Evolutionary conservation across 169 alveolate genomes (phyloP), one percentile per base, ranked within the genome.

Genomic region (Theileria parva): DNA sequence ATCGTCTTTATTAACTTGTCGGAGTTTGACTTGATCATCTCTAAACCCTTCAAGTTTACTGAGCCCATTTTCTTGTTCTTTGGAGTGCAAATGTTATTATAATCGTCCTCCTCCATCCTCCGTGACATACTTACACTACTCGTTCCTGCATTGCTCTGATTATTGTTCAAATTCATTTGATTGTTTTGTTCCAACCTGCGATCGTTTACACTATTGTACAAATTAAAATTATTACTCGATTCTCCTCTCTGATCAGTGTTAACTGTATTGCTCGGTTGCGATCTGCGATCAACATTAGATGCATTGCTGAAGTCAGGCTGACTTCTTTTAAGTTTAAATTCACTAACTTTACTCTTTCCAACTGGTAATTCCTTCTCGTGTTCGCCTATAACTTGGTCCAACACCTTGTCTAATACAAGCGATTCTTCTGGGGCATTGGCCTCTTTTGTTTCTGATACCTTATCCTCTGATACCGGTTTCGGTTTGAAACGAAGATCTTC

Each of bases 11-110:
- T 25, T n/a, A 57, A 25, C 66, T 57, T 57, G 28, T 57, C 66
- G 3, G 66, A 57, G 66, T 57, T 57, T 25, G 66, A 57, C 66
- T 25, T 57, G 1, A 57, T 57, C 66, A 57, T 57, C 66, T 57
- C 66, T 25, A 57, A n/a, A 8, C 66, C 28, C 66, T 57, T 57
- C 27, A 57, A 25, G 66, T 57, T 57, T 21, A 57, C 27, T 19
- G 27, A 11, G 13, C 37, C 32, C 13, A 57, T 21, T n/a, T 57
- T 57, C n/a, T 57, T 57, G 15, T 57, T 57, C 32, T 57, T 57
- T 1, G 66, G 66, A 8, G 66, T 57, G n/a, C 66, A 21, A 21
- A 57, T 57, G 66, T 57, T 57, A 19, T 21, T 57, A 19, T 21
- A 21, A 25, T 57, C 66, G 4, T 57, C 66, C 32, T 57, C 66